These are phyloP conservation scores for Cercospora sp. DNA, from an alignment of 2,329 filamentous ascomycete genomes.

Conservation along the genomic window DNA sequence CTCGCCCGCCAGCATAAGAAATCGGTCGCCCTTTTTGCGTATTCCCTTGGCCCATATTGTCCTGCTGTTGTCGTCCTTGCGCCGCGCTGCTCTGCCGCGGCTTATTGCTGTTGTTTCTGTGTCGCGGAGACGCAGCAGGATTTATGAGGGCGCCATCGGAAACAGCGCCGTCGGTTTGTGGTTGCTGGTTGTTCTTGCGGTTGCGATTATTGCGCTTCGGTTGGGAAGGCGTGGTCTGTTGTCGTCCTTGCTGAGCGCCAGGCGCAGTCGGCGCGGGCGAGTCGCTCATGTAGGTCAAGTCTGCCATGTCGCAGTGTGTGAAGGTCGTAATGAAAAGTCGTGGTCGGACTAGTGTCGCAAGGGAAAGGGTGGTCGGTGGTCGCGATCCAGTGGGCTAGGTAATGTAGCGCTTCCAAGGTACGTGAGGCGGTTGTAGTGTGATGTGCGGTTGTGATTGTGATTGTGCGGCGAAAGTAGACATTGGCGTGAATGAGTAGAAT, in stretches of 20 bases:
- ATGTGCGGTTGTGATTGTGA: constrained; percentile 19
- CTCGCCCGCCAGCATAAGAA: constrained; percentile 44
- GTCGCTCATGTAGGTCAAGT: constrained; percentile 20
- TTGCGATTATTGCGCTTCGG: constrained; percentile 37
- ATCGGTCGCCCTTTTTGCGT: constrained; percentile 38
- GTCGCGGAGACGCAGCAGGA: constrained; percentile 26
- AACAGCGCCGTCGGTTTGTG: constrained; percentile 30
- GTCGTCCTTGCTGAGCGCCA: constrained; percentile 14
- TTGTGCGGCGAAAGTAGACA: constrained; percentile 29
- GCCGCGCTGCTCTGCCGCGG: constrained; percentile 24
- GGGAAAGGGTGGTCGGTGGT: constrained; percentile 14
- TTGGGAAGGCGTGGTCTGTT: constrained; percentile 29
- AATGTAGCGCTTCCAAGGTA: constrained; percentile 27
- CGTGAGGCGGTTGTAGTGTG: constrained; percentile 24
- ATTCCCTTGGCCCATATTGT: constrained; percentile 26
- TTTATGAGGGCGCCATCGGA: constrained; percentile 32
- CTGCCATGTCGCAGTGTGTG: constrained; percentile 21
- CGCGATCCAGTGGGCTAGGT: constrained; percentile 13
- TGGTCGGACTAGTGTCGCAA: constrained; percentile 8
- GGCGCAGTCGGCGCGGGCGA: constrained; percentile 17
- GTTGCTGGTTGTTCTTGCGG: constrained; percentile 31
- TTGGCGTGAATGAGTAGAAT: constrained; percentile 19
- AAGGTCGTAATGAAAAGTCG: constrained; percentile 13
- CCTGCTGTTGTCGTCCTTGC: constrained; percentile 22
- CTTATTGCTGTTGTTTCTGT: constrained; percentile 27